Percentiles rank a stretch among this genome's conserved stretches.
Evolutionary conservation across 1,284 basidiomycete species (phyloP).

Genomic region (Pyrrhoderma lamaoense): DNA sequence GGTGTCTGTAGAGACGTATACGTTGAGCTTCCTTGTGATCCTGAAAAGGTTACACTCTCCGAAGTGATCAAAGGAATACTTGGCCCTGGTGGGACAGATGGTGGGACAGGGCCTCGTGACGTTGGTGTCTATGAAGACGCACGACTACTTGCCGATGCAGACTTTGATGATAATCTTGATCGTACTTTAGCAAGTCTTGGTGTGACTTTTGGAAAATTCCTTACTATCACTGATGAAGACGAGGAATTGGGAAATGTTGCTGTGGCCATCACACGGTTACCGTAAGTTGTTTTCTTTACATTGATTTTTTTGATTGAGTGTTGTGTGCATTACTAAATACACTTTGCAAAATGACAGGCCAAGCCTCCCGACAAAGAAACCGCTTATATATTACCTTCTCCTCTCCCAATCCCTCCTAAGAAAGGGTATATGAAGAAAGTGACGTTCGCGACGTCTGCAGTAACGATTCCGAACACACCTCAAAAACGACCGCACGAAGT

Average conservation of each 20-base stretch:
- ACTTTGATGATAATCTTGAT: constrained; percentile 81
- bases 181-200: constrained; percentile 68
- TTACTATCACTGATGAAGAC: constrained; percentile 86
- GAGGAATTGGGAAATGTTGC: constrained; percentile 68
- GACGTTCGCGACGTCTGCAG: constrained; percentile 31
- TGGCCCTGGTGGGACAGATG: constrained; percentile 37
- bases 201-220: constrained; percentile 69
- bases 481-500: constrained; percentile 49
- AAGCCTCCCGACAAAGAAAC: constrained; percentile 45
- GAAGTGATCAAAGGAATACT: constrained; percentile 66
- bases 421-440: constrained; percentile 36
- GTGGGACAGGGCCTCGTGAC: constrained; percentile 40
- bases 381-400: constrained; percentile 52
- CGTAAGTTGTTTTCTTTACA: constrained; percentile 49
- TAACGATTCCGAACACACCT: constrained; percentile 32
- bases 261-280: constrained; percentile 60
- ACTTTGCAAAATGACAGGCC: constrained; percentile 30
- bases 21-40: constrained; percentile 64
- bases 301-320: no score
- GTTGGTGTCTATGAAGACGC: constrained; percentile 85
- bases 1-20: constrained; percentile 87
- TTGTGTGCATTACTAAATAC: neutral
- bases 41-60: constrained; percentile 56
- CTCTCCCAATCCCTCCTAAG: constrained; percentile 50
- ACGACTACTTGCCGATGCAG: constrained; percentile 77